Evolutionary conservation across 176 grass and related monocot species (phyloP).

Genomic region (Bothriochloa decipiens): DNA sequence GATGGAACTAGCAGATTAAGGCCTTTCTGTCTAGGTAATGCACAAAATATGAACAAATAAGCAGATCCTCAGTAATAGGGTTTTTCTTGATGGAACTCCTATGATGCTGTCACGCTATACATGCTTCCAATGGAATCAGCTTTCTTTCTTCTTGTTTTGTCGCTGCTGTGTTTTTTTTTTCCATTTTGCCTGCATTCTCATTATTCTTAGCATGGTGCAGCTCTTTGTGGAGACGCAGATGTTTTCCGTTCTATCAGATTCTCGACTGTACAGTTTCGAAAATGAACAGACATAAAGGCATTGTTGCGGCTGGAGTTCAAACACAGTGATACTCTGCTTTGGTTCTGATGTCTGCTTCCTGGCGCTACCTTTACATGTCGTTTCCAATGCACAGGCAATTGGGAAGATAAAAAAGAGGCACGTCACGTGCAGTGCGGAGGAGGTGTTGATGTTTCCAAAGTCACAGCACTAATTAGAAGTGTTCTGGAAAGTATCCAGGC

Average conservation of each 20-base stretch:
- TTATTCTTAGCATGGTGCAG: slow-evolving; percentile 47
- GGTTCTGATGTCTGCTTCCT: not conserved
- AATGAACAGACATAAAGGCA: slow-evolving; percentile 45
- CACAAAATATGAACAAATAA: not conserved
- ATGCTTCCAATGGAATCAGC: not conserved
- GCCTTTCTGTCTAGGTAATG: not conserved
- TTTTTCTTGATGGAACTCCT: not conserved
- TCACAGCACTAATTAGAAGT: not conserved
- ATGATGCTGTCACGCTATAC: not conserved
- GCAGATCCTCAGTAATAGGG: not conserved
- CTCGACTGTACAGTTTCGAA: slow-evolving; percentile 64
- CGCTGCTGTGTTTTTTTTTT: not conserved
- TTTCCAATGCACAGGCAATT: not conserved
- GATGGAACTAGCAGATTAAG: slow-evolving; percentile 11
- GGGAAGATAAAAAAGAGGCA: not conserved
- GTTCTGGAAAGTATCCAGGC: not conserved
- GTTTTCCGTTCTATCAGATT: slow-evolving; percentile 85
- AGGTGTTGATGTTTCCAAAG: not conserved
- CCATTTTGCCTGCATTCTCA: slow-evolving; percentile 1
- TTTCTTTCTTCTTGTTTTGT: not conserved
- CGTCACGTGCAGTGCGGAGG: not conserved
- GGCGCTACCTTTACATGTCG: slow-evolving; percentile 22
- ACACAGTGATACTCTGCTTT: not conserved
- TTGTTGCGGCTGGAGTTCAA: slow-evolving; percentile 20
- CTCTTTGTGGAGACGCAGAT: slow-evolving; percentile 85